A percentile compares a stretch with the other conserved stretches of the same genome.
phyloP scores from a whole-genome alignment of 2,329 filamentous ascomycete species.

The Hymenoscyphus fructigenus region DNA sequence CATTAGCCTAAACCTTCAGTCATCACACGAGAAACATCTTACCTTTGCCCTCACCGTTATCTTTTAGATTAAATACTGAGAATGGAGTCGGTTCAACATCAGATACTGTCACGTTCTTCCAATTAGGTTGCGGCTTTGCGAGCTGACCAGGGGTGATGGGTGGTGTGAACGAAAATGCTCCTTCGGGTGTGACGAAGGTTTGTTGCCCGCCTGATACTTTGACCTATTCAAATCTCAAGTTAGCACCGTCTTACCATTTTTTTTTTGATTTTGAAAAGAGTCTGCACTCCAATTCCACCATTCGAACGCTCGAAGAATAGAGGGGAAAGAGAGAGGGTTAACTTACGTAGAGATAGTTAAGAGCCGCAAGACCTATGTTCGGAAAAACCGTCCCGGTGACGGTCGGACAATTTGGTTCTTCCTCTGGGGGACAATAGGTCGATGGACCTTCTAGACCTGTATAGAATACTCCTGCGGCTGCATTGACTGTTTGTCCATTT shows the following conservation, averaged over 20 bases:
- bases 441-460: slow-evolving; percentile 45
- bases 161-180: slow-evolving; percentile 55
- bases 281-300: too few relatives aligned
- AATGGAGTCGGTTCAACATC: background rate
- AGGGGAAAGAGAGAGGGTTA: background rate
- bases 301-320: background rate
- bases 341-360: slow-evolving; percentile 16
- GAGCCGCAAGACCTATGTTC: background rate
- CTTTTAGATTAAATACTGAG: background rate
- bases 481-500: slow-evolving; percentile 47
- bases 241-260: background rate
- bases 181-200: slow-evolving; percentile 55
- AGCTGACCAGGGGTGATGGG: slow-evolving; percentile 51
- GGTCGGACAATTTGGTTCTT: slow-evolving; percentile 16
- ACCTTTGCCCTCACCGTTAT: background rate
- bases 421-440: slow-evolving; percentile 48
- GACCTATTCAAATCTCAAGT: slow-evolving; percentile 37
- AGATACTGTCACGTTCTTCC: slow-evolving; percentile 35
- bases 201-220: slow-evolving; percentile 62
- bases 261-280: too few relatives aligned
- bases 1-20: background rate
- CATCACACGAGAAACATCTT: too few relatives aligned
- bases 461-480: slow-evolving; percentile 49
- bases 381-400: slow-evolving; percentile 18
- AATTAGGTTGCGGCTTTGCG: slow-evolving; percentile 42